Base-by-base conservation (phyloP, 768 basidiomycete genomes). In the Phylloporus sp. region DNA sequence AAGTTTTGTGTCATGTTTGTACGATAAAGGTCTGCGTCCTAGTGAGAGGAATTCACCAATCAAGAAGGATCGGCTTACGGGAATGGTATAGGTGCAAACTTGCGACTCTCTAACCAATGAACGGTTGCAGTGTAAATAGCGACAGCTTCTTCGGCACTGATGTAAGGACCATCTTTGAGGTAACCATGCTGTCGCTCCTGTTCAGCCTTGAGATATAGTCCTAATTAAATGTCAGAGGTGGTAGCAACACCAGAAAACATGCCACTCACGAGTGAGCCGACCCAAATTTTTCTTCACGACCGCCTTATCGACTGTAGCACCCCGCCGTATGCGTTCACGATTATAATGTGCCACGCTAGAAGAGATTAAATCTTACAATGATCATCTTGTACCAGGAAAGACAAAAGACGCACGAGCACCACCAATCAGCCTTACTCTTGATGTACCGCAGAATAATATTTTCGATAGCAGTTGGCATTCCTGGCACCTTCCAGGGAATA, bases 371-470 rank as follows among this genome's bases (percentile, higher is more conserved):
- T 20, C 23, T 29, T 47, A 43, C 53, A 42, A 55, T 26, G 49
- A 4, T 11, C 7, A 5, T 39, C 48, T 27, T 11, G 7, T 22
- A 23, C n/a, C 5, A 31, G 18, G 13, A 24, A 40, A 35, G 28
- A 22, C 20, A 13, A 29, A n/a, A 22, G 3, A 77, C 85, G 59
- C 69, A 87, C 76, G 90, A 95, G 68, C 88, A 88, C 93, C 94
- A 98, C 95, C 95, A 97, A 68, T 99, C 95, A 20, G 95, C 91
- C 77, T 99, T 99, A 73, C 87, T 90, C 79, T 99, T 99, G 80
- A 98, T 95, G 73, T 97, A 99, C 46, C 95, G 88, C 36, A 99
- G 72, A 56, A 99, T 97, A 70, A 99, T 97, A 70, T 98, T 98
- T 73, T 99, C 97, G 57, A 99, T 97, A 11, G 97, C 93, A 1